Conservation (phyloP, 345 rosid species). For the Cardamine chenopodiifolia region DNA sequence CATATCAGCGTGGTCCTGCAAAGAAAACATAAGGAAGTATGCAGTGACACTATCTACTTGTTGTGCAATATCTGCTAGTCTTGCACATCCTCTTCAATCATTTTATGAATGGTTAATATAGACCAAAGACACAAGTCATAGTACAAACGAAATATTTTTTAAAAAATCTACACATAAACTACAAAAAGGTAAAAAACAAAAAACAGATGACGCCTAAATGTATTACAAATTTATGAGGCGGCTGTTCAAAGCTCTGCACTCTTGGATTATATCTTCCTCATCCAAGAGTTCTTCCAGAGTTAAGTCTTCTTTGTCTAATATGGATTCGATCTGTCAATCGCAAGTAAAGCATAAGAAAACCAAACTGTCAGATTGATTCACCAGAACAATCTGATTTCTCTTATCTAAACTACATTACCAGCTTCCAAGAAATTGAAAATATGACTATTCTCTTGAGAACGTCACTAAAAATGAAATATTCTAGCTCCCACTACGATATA, state of each 20-base stretch:
- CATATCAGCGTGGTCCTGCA: slow-evolving; percentile 24
- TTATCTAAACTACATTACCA: slow-evolving; percentile 1
- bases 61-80: slow-evolving; percentile 20
- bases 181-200: slow-evolving; percentile 4
- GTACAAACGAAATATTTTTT: background rate
- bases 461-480: background rate
- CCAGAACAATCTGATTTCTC: background rate
- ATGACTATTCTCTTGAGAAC: background rate
- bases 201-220: slow-evolving; percentile 22
- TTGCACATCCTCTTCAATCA: slow-evolving; percentile 2
- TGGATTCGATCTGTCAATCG: slow-evolving; percentile 72
- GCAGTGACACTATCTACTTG: slow-evolving; percentile 31
- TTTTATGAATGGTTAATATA: slow-evolving; percentile 20
- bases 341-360: slow-evolving; percentile 4
- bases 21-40: slow-evolving; percentile 35
- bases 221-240: slow-evolving; percentile 95
- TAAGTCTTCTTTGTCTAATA: slow-evolving; percentile 89
- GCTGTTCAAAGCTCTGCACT: slow-evolving; percentile 96
- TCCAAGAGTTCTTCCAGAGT: slow-evolving; percentile 96
- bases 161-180: slow-evolving; percentile 25
- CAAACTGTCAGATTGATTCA: background rate
- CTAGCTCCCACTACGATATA: background rate
- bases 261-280: slow-evolving; percentile 99
- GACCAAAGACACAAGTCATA: slow-evolving; percentile 28
- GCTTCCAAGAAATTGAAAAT: slow-evolving; percentile 6